A percentile compares a stretch with the other conserved stretches of the same genome.
phyloP scores from a whole-genome alignment of 148 eudicot species.

The Salicornia ramosissima region DNA sequence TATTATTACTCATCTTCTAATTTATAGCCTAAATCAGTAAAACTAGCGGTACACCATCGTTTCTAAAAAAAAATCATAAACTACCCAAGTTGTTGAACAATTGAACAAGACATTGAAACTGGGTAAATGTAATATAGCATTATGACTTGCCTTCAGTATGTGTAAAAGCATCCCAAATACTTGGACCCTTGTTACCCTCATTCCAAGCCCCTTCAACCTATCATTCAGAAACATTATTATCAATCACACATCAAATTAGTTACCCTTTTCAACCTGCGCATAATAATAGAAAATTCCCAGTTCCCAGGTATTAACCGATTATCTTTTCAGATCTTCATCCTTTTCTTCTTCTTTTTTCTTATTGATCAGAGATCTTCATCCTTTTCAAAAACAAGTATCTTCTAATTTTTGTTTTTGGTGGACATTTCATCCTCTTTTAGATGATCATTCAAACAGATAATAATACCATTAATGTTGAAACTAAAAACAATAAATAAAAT shows the following conservation, averaged over 20 bases:
- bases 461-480: neutral
- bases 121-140: neutral
- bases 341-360: too few species aligned
- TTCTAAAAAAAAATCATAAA: too few species aligned
- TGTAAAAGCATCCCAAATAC: constrained; percentile 69
- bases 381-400: too few species aligned
- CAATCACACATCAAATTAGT: neutral
- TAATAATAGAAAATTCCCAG: neutral
- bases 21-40: too few species aligned
- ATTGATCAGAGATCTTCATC: too few species aligned
- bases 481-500: neutral
- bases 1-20: too few species aligned
- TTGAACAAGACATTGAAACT: neutral
- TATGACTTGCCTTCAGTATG: constrained; percentile 36
- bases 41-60: too few species aligned
- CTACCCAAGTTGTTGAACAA: neutral
- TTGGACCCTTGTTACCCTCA: constrained; percentile 64
- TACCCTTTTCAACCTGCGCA: neutral
- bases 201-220: constrained; percentile 62
- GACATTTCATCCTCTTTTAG: neutral
- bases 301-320: neutral
- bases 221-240: neutral
- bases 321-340: neutral
- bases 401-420: neutral
- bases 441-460: neutral